Evolutionary conservation across 2,329 filamentous ascomycete species (phyloP), one percentile per base, ranked within the genome.

Genomic region (Neonectria punicea): DNA sequence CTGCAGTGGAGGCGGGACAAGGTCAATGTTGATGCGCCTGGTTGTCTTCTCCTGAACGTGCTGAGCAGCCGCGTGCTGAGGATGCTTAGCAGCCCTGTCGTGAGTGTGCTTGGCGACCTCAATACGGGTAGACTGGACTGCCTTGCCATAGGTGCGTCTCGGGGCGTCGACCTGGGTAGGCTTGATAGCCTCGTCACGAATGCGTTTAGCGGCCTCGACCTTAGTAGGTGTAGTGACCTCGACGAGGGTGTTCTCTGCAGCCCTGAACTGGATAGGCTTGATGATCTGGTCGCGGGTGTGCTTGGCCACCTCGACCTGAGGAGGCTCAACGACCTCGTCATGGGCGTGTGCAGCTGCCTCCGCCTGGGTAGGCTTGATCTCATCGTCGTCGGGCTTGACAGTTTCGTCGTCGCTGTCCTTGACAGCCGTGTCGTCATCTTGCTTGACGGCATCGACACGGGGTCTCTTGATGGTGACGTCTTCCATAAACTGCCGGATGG

Each of bases 281-380:
- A 18, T 18, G 16, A 36, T 20, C 46, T 56, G 18, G 3, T 30
- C 34, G 6, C 22, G 56, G 4, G 25, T 41, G 16, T 46, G 34
- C 36, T 53, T 51, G 3, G 28, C 18, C 18, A 53, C 34, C 3
- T 56, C 46, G 16, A 28, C 2, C 9, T 56, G 34, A 25, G 50
- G 32, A 41, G 39, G 10, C 25, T 51, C 44, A 18, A 28, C 53
- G 8, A 56, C 50, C 25, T 56, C 20, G 20, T 55, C 41, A 18
- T 36, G 51, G 14, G 25, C 44, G 9, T 32, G 36, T 16, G 51
- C 36, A 16, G 75, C 4, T 68, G 70, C 2, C 66, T 73, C 51
- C 8, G 7, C n/a, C 8, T 20, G n/a, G 10, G 3, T 39, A 8
- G 16, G 36, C 36, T 39, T 14, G 14, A n/a, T 5, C 14, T 39